A percentile compares a stretch with the other conserved stretches of the same genome.
These are phyloP conservation scores for Thielaviopsis euricoi DNA, from an alignment of 2,329 filamentous ascomycete genomes.

Conservation along the genomic window DNA sequence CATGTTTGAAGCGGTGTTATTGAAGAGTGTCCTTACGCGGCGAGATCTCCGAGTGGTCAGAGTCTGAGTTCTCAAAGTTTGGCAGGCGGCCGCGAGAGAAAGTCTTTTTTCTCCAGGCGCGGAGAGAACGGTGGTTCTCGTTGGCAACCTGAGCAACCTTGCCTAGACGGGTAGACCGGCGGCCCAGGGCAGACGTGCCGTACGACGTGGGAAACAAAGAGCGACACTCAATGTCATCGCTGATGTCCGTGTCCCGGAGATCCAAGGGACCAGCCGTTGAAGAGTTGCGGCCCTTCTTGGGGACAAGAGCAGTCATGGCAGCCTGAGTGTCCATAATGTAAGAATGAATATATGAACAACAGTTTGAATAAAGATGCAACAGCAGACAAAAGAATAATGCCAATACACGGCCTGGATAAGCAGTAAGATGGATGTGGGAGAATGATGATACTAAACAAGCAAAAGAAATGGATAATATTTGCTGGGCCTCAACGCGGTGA, in stretches of 20 bases:
- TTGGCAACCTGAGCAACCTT: slow-evolving; percentile 4
- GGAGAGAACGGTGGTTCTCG: slow-evolving; percentile 10
- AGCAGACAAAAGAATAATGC: neutral
- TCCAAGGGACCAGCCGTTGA: slow-evolving; percentile 9
- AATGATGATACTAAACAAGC: slow-evolving; percentile 5
- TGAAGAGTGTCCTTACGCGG: neutral
- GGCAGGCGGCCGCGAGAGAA: slow-evolving; percentile 8
- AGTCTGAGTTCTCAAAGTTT: slow-evolving; percentile 5
- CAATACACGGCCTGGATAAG: neutral
- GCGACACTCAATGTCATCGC: slow-evolving; percentile 9
- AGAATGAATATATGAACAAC: neutral
- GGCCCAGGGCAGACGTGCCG: slow-evolving; percentile 6
- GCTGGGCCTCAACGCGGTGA: neutral
- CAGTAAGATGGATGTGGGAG: neutral
- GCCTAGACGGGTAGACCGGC: neutral
- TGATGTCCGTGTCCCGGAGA: slow-evolving; percentile 10
- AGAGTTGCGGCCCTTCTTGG: slow-evolving; percentile 5
- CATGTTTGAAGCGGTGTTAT: neutral
- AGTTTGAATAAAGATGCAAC: neutral
- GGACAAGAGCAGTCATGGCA: slow-evolving; percentile 4
- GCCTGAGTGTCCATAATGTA: neutral
- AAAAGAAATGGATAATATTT: slow-evolving; percentile 2
- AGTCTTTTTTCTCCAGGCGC: slow-evolving; percentile 9
- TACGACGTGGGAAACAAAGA: slow-evolving; percentile 9
- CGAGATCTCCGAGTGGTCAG: neutral